These are phyloP conservation scores for Leccinum uliginosum DNA, from an alignment of 768 basidiomycete species.

Conservation along the genomic window DNA sequence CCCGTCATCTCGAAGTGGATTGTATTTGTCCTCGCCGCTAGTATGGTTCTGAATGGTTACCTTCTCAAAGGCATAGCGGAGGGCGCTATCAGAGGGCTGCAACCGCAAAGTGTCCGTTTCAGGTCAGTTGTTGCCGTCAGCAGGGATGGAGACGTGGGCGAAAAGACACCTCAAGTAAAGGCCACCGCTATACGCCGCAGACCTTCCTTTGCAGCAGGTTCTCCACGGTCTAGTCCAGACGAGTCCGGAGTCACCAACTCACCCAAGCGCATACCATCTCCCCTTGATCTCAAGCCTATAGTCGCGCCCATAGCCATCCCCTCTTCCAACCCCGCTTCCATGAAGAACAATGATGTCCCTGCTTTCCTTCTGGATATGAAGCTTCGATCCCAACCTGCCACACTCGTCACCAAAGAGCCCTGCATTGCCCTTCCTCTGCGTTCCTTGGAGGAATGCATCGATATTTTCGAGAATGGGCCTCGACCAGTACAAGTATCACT, in stretches of 20 bases:
- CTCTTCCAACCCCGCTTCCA: slow-evolving; percentile 18
- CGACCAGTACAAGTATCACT: slow-evolving; percentile 54
- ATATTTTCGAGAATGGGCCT: slow-evolving; percentile 73
- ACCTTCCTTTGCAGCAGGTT: slow-evolving; percentile 25
- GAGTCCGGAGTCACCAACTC: slow-evolving; percentile 15
- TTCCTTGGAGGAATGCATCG: slow-evolving; percentile 71
- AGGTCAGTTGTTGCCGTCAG: slow-evolving; percentile 20
- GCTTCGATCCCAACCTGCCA: slow-evolving; percentile 24
- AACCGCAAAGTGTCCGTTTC: slow-evolving; percentile 29
- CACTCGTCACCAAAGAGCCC: slow-evolving; percentile 12
- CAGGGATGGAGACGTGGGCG: slow-evolving; percentile 21
- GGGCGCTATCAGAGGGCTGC: slow-evolving; percentile 36
- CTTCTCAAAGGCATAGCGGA: slow-evolving; percentile 82
- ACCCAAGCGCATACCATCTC: slow-evolving; percentile 13
- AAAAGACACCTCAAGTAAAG: slow-evolving; percentile 13
- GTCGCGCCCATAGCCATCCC: slow-evolving; percentile 24
- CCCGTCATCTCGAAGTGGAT: slow-evolving; percentile 95
- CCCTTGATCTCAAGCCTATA: slow-evolving; percentile 12
- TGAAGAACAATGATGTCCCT: slow-evolving; percentile 22
- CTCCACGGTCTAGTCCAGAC: slow-evolving; percentile 11
- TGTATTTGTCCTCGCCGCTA: slow-evolving; percentile 79
- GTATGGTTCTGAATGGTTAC: slow-evolving; percentile 89
- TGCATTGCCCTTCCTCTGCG: slow-evolving; percentile 32
- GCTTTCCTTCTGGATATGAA: slow-evolving; percentile 32
- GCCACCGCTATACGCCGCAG: slow-evolving; percentile 8